These are phyloP conservation scores for Clitocybe nebularis DNA, from an alignment of 1,284 basidiomycete genomes.

Conservation along the genomic window DNA sequence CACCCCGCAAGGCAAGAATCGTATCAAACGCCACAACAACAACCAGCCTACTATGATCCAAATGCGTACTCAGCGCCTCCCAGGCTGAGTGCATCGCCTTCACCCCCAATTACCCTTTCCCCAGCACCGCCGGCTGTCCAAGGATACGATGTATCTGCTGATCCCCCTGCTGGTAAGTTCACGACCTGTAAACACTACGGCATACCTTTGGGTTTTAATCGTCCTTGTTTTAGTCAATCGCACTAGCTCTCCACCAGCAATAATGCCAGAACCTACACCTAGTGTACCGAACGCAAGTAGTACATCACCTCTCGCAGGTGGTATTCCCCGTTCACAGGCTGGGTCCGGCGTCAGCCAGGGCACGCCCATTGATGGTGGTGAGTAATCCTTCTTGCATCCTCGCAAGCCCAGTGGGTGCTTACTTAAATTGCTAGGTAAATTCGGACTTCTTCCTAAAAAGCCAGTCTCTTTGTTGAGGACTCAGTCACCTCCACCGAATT, in stretches of 20 bases:
- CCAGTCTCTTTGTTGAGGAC: conserved; percentile 63
- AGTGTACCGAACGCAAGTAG: neutral
- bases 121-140: conserved; percentile 4
- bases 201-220: neutral
- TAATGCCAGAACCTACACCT: neutral
- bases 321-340: conserved; percentile 5
- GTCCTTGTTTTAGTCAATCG: neutral
- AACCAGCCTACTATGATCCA: conserved; percentile 23
- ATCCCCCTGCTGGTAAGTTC: conserved; percentile 1
- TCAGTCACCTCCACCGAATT: conserved; percentile 23
- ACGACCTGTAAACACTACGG: neutral
- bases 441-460: conserved; percentile 71
- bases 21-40: conserved; percentile 8
- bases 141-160: conserved; percentile 15
- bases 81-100: conserved; percentile 1
- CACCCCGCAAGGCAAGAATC: conserved; percentile 4
- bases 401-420: too few species aligned
- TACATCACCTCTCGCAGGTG: conserved; percentile 8
- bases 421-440: conserved; percentile 34
- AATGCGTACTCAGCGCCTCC: conserved; percentile 12
- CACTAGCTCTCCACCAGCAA: conserved; percentile 1
- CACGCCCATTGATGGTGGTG: conserved; percentile 27
- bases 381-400: conserved; percentile 5
- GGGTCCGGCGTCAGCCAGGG: conserved; percentile 7
- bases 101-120: conserved; percentile 6